Percentiles rank a stretch among this genome's conserved stretches.
Evolutionary conservation across 371 early-diverging fungal species (phyloP).

Genomic region (Dinochytrium kinnereticum): DNA sequence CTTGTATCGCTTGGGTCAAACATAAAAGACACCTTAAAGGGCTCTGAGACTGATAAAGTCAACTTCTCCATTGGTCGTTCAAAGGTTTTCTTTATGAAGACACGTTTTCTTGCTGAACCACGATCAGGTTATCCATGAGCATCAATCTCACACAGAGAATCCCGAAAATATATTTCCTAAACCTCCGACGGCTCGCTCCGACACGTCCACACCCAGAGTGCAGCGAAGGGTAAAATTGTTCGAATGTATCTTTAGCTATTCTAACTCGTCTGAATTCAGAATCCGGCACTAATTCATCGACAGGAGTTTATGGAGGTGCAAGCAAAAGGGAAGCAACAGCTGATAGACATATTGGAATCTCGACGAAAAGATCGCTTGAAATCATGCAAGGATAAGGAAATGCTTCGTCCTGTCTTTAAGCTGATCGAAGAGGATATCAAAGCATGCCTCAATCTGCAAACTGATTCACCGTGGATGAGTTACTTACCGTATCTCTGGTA

Average conservation of each 20-base stretch:
- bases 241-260: neutral
- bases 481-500: constrained; percentile 32
- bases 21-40: constrained; percentile 8
- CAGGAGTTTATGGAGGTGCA: constrained; percentile 14
- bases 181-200: neutral
- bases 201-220: neutral
- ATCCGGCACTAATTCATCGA: constrained; percentile 6
- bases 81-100: neutral
- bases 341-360: neutral
- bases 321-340: neutral
- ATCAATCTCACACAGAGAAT: neutral
- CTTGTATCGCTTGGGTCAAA: constrained; percentile 13
- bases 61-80: constrained; percentile 16
- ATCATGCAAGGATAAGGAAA: neutral
- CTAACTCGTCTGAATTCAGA: neutral
- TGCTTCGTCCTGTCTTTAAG: constrained; percentile 13
- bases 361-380: constrained; percentile 1
- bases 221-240: neutral
- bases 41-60: constrained; percentile 19
- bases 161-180: neutral
- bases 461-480: constrained; percentile 31
- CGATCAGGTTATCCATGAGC: neutral
- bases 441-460: constrained; percentile 10
- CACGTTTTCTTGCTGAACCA: neutral
- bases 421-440: constrained; percentile 26